Base-by-base conservation (phyloP, 805 yeast species). In the Wickerhamiella kazuoi region DNA sequence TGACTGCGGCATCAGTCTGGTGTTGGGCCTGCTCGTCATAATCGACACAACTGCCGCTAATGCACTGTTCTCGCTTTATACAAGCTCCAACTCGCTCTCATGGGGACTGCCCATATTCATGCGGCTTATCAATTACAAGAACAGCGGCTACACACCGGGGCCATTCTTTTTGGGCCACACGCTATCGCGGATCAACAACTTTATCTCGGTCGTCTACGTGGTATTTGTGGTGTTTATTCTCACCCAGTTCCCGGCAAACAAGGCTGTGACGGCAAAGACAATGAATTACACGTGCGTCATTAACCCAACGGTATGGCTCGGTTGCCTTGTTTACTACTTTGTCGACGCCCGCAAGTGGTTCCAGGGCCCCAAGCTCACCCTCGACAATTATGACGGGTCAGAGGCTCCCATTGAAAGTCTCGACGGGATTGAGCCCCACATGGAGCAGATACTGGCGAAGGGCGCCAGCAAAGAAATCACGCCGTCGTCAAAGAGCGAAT, bases 231-330 rank as follows among this genome's bases (percentile, higher is more conserved):
- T n/a, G 66, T 74, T 1, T 61, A 61, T 37, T 60, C 68, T 1
- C 72, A 69, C 50, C 74, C 72, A 5, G 38, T 56, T 0, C 54
- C 72, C 36, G 72, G 72, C 79, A 62, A 70, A 38, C 78, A 79
- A 34, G 64, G 74, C 42, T 61, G 74, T 47, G 68, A 74, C 50
- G 69, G 74, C 69, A 78, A 79, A 26, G 51, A 63, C 58, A 30
- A 73, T 73, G 79, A 75, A 74, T 56, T 75, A 79, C 78, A 75
- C 81, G 1, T 64, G 59, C 32, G 64, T 72, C 16, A 78, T 75
- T 7, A 73, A 64, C 55, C 72, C 69, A 50, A 79, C 76, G 2
- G 71, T 78, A 11, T 60, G 74, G 69, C 43, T 70, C 17, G 37
- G 72, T 18, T 67, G 69, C n/a, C 48, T 63, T 20, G 41, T 62